Evolutionary conservation across 139 green algal species (phyloP).

Genomic region (Coelastrella sp.): DNA sequence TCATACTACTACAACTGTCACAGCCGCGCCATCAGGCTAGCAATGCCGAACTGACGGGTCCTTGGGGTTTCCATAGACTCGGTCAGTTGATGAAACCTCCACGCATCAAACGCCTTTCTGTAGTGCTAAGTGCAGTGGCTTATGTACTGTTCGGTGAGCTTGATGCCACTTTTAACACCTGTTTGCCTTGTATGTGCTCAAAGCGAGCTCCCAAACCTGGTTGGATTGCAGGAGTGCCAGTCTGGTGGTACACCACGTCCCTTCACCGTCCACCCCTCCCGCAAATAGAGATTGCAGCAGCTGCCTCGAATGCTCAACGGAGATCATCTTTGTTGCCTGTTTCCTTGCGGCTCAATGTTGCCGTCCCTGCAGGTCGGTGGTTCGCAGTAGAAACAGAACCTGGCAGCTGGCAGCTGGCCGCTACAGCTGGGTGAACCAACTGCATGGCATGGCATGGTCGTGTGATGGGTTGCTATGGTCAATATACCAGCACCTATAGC

Average conservation of each 20-base stretch:
- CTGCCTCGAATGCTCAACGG: background rate
- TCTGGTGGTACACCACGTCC: conserved; percentile 39
- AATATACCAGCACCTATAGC: no score
- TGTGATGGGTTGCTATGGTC: no score
- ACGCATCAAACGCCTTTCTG: conserved; percentile 5
- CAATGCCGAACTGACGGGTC: no score
- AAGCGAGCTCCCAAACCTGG: background rate
- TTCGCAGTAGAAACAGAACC: no score
- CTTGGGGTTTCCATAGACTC: no score
- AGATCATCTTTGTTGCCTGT: conserved; percentile 9
- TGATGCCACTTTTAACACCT: background rate
- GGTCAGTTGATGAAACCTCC: background rate
- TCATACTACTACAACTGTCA: no score
- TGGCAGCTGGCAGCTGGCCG: no score
- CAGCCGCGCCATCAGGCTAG: no score
- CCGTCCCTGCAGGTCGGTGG: conserved; percentile 4
- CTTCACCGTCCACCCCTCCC: conserved; percentile 36
- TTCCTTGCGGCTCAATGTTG: background rate
- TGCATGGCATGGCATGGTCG: no score
- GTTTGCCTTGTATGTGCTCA: background rate
- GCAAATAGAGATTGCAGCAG: background rate
- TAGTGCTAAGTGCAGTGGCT: background rate
- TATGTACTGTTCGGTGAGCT: conserved; percentile 20
- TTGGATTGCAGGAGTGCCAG: background rate
- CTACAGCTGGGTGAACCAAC: no score